Conservation (phyloP, 2,329 filamentous ascomycete genomes). For the Berkeleyomyces basicola region DNA sequence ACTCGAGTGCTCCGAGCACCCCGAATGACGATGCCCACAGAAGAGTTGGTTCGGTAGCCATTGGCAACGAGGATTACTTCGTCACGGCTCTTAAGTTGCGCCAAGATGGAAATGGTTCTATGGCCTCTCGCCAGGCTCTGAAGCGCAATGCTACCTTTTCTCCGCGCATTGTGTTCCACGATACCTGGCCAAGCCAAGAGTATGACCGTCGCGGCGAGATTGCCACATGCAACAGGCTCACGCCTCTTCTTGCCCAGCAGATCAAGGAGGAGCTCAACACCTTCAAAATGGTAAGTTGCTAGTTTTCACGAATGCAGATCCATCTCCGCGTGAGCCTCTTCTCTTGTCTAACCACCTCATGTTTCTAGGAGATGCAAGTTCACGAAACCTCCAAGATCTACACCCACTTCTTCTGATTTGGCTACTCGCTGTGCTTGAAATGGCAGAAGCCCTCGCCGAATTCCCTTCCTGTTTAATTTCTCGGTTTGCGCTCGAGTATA, state of each 20-base stretch:
- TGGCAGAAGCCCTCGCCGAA: too few relatives aligned
- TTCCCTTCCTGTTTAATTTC: not conserved
- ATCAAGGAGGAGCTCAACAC: slow-evolving; percentile 99
- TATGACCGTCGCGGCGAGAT: slow-evolving; percentile 94
- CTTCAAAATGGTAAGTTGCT: slow-evolving; percentile 80
- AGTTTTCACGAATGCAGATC: not conserved
- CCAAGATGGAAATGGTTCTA: slow-evolving; percentile 64
- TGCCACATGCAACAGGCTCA: slow-evolving; percentile 93
- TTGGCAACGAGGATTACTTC: slow-evolving; percentile 82
- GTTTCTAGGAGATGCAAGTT: slow-evolving; percentile 87
- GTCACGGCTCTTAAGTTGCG: slow-evolving; percentile 57
- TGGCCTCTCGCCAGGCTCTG: slow-evolving; percentile 51
- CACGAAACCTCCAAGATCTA: slow-evolving; percentile 98
- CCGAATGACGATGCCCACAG: slow-evolving; percentile 64
- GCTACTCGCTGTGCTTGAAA: slow-evolving; percentile 17
- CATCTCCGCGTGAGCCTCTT: not conserved
- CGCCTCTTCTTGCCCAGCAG: slow-evolving; percentile 91
- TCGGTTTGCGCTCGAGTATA: not conserved
- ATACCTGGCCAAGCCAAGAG: slow-evolving; percentile 89
- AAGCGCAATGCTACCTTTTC: slow-evolving; percentile 64
- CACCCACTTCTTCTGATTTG: slow-evolving; percentile 94
- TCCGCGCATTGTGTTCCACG: slow-evolving; percentile 83
- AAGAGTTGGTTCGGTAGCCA: slow-evolving; percentile 51
- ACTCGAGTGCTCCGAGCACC: slow-evolving; percentile 74
- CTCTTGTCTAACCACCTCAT: not conserved